These are phyloP conservation scores for Ormosia emarginata DNA, from an alignment of 306 rosid genomes.

Conservation along the genomic window DNA sequence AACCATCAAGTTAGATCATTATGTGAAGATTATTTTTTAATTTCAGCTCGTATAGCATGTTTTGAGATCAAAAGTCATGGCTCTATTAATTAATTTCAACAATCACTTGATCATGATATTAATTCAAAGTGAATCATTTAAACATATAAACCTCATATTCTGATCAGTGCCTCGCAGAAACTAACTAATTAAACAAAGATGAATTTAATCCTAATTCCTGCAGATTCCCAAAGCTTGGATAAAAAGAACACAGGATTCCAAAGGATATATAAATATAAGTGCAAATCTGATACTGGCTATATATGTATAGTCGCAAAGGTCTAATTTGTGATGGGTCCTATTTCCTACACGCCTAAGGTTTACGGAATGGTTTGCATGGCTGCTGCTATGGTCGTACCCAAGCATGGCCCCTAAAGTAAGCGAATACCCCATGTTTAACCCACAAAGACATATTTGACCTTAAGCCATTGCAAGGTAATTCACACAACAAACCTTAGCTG, in stretches of 20 bases:
- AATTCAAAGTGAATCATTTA: constrained; percentile 13
- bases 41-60: not conserved
- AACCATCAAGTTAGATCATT: not conserved
- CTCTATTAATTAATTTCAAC: not conserved
- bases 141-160: constrained; percentile 32
- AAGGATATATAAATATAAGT: constrained; percentile 5
- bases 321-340: constrained; percentile 45
- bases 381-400: constrained; percentile 35
- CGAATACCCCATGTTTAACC: constrained; percentile 1
- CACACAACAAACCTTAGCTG: not conserved
- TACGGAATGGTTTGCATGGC: constrained; percentile 44
- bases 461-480: not conserved
- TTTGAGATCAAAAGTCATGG: not conserved
- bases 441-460: constrained; percentile 39
- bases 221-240: constrained; percentile 32
- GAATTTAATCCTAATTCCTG: constrained; percentile 39
- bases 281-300: not conserved
- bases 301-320: not conserved
- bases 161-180: constrained; percentile 24
- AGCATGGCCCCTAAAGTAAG: constrained; percentile 43
- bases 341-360: constrained; percentile 35
- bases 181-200: constrained; percentile 21
- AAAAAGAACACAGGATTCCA: constrained; percentile 67
- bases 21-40: not conserved
- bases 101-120: not conserved